Base-by-base conservation (phyloP, 2,329 filamentous ascomycete genomes). In the Myriangium duriaei region DNA sequence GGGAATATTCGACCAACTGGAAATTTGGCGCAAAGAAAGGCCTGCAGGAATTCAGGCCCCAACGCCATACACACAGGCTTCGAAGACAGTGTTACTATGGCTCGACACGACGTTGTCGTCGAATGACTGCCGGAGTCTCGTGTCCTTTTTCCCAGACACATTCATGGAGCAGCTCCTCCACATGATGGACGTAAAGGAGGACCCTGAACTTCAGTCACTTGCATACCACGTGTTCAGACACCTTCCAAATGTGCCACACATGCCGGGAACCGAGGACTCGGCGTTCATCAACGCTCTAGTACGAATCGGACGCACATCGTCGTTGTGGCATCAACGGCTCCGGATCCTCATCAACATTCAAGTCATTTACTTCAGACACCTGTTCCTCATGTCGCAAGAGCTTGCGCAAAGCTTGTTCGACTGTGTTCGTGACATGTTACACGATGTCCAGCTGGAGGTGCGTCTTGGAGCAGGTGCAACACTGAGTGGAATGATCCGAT, bases 151-250 rank as follows among this genome's bases (percentile, higher is more conserved):
- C 66, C 81, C 86, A 0, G 72, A 82, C 24, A 70, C 81, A 0
- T 88, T 96, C 53, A 91, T 93, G 57, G 83, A 91, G 51, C 83
- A 95, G 56, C 73, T 98, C 11, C 66, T 98, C 37, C 87, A 98
- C 65, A 98, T 98, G 91, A 98, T 98, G 88, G 91, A 98, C 54
- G 85, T 98, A 57, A 96, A 96, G 59, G 91, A 98, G 59, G 91
- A 98, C 51, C 86, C 85, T 0, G 92, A 98, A 59, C 71, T 98
- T 2, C 92, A 95, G 68, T 80, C 82, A 7, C 71, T 95, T 6
- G 88, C 91, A 0, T 98, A 96, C 55, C 86, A 94, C 53, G 91
- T 98, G 30, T 98, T 96, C 66, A 81, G 88, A 5, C 88, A 98
- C 54, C 67, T 98, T 11, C 86, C 91, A 11, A 98, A 98, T 57